Percentiles rank a stretch among this genome's conserved stretches.
Evolutionary conservation across 2,329 filamentous ascomycete genomes (phyloP).

Genomic region (Leptographium wingfieldii): DNA sequence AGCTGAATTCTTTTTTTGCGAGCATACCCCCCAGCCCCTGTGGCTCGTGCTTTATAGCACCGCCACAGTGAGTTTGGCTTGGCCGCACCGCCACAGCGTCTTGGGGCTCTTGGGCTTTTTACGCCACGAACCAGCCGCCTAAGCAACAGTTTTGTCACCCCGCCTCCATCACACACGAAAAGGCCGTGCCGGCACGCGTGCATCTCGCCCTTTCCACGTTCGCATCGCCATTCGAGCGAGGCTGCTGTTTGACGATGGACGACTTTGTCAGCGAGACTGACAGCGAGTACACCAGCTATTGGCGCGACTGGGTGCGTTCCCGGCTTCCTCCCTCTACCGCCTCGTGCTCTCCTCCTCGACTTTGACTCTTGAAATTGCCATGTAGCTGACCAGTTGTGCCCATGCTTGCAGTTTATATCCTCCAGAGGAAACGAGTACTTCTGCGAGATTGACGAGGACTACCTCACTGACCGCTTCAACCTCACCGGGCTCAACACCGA

Average conservation of each 20-base stretch:
- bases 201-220: background rate
- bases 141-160: background rate
- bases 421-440: conserved; percentile 98
- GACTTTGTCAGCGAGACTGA: conserved; percentile 97
- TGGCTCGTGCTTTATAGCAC: background rate
- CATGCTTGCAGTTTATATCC: conserved; percentile 68
- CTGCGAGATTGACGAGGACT: conserved; percentile 98
- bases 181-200: background rate
- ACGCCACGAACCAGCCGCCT: background rate
- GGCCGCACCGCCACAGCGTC: background rate
- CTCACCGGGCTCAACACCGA: conserved; percentile 93
- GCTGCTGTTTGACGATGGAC: conserved; percentile 54
- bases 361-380: background rate
- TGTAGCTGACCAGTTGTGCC: background rate
- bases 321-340: background rate
- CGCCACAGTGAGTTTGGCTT: background rate
- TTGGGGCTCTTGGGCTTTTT: no score
- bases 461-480: conserved; percentile 96
- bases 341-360: conserved; percentile 1
- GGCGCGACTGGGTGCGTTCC: conserved; percentile 89
- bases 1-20: background rate
- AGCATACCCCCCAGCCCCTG: background rate
- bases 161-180: background rate
- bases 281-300: conserved; percentile 98
- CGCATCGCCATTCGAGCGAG: background rate